A percentile compares a stretch with the other conserved stretches of the same genome.
Evolutionary conservation across 257 asterid genomes (phyloP).

Genomic region (Henckelia pumila): DNA sequence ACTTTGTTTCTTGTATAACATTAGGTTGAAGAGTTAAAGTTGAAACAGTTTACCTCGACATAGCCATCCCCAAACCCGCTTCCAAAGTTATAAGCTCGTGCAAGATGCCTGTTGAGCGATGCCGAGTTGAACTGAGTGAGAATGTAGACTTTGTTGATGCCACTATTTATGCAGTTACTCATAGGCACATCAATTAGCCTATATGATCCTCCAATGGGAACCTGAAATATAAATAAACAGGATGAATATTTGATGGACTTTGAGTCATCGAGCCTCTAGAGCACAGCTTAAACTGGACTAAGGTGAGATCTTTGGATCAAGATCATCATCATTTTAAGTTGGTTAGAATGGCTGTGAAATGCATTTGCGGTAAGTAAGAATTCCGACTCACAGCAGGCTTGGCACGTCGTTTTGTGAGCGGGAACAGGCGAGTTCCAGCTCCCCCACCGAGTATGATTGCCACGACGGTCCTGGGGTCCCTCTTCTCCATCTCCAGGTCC

Average conservation of each 20-base stretch:
- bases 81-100: slow-evolving; percentile 81
- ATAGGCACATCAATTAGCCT: slow-evolving; percentile 95
- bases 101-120: slow-evolving; percentile 90
- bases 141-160: slow-evolving; percentile 90
- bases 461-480: slow-evolving; percentile 71
- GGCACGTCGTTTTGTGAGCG: slow-evolving; percentile 92
- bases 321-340: not conserved
- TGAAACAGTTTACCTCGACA: slow-evolving; percentile 57
- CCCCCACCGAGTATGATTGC: slow-evolving; percentile 97
- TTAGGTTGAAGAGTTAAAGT: not conserved
- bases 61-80: slow-evolving; percentile 89
- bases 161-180: slow-evolving; percentile 98
- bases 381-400: slow-evolving; percentile 82
- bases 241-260: not conserved
- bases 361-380: slow-evolving; percentile 4
- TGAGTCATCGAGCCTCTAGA: not conserved
- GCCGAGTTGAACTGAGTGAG: slow-evolving; percentile 97
- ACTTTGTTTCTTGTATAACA: not conserved
- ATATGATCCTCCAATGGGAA: slow-evolving; percentile 95
- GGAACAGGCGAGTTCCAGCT: slow-evolving; percentile 96
- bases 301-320: not conserved
- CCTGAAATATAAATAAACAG: slow-evolving; percentile 41
- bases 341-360: not conserved
- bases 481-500: slow-evolving; percentile 70
- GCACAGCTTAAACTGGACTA: not conserved